Conservation (phyloP, 441 rosid genomes). For the Gossypium gossypioides region DNA sequence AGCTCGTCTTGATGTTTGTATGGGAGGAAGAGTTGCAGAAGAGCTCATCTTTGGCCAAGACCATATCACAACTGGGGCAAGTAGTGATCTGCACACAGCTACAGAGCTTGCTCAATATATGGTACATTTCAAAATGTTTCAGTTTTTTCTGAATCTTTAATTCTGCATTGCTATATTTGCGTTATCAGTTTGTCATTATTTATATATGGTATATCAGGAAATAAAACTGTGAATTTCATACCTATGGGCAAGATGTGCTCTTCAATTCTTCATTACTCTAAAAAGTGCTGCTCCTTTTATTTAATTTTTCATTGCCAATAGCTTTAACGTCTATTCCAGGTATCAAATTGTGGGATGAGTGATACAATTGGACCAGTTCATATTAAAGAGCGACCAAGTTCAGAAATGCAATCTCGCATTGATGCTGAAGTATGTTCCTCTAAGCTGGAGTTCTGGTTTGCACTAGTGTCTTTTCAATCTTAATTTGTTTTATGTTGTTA, state of each 20-base stretch:
- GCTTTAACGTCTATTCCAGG: not conserved
- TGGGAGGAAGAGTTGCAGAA: conserved; percentile 79
- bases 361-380: conserved; percentile 1
- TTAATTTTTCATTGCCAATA: not conserved
- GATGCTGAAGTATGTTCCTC: conserved; percentile 66
- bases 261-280: not conserved
- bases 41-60: conserved; percentile 21
- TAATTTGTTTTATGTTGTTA: conserved; percentile 14
- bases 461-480: not conserved
- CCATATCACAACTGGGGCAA: conserved; percentile 22
- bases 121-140: conserved; percentile 33
- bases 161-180: not conserved
- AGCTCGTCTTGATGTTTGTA: conserved; percentile 95
- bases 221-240: no score
- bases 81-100: conserved; percentile 74
- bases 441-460: not conserved
- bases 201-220: not conserved
- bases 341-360: not conserved
- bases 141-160: not conserved
- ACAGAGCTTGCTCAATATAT: conserved; percentile 91
- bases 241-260: not conserved
- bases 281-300: not conserved
- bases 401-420: conserved; percentile 66
- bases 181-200: not conserved
- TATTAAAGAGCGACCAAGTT: conserved; percentile 45